A percentile compares a stretch with the other conserved stretches of the same genome.
phyloP scores from a whole-genome alignment of 495 filamentous ascomycete genomes.

The Daldinia vernicosa region DNA sequence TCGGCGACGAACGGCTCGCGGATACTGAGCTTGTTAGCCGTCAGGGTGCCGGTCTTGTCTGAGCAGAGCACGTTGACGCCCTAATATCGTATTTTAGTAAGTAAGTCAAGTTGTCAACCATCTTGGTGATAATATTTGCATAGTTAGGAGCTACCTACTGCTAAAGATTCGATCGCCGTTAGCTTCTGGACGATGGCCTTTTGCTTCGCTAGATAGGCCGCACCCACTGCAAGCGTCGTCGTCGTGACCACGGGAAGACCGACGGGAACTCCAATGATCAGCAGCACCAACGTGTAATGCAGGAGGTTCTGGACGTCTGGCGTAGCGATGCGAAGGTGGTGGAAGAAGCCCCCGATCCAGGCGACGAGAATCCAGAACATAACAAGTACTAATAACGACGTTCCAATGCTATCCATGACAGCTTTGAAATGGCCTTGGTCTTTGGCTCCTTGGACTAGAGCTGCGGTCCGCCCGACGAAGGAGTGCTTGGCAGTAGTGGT shows the following conservation, averaged over 20 bases:
- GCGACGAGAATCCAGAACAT: slow-evolving; percentile 79
- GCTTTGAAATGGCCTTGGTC: slow-evolving; percentile 87
- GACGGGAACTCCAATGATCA: slow-evolving; percentile 94
- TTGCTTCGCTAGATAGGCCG: slow-evolving; percentile 90
- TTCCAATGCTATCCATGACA: slow-evolving; percentile 85
- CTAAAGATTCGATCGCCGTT: slow-evolving; percentile 91
- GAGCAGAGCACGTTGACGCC: slow-evolving; percentile 97
- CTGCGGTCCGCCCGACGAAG: slow-evolving; percentile 86
- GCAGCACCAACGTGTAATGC: slow-evolving; percentile 83
- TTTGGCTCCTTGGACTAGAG: slow-evolving; percentile 75
- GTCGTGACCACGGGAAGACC: slow-evolving; percentile 95
- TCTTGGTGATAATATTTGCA: not conserved
- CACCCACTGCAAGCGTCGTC: slow-evolving; percentile 94
- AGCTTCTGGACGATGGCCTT: slow-evolving; percentile 97
- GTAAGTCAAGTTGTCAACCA: too few relatives aligned
- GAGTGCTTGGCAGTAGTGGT: slow-evolving; percentile 85
- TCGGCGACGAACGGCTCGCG: slow-evolving; percentile 82
- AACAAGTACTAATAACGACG: slow-evolving; percentile 80
- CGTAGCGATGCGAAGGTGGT: slow-evolving; percentile 72
- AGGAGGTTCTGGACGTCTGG: slow-evolving; percentile 63
- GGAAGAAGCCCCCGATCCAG: slow-evolving; percentile 87
- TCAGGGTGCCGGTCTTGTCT: slow-evolving; percentile 93
- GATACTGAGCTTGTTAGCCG: slow-evolving; percentile 89
- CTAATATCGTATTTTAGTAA: slow-evolving; percentile 23
- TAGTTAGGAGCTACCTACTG: slow-evolving; percentile 49